Conservation (phyloP, 83 land plant species). For the Thuja plicata region DNA sequence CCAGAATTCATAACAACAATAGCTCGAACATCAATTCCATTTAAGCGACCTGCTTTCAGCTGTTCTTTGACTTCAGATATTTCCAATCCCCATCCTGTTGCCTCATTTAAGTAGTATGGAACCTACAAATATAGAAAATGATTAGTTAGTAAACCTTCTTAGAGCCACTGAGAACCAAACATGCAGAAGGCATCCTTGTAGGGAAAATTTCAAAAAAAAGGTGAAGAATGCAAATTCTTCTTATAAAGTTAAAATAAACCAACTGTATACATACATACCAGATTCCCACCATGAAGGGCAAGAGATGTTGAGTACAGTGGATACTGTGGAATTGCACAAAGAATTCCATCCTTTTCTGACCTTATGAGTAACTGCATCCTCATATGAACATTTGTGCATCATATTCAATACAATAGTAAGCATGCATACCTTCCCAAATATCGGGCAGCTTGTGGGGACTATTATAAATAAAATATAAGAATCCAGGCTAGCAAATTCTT, state of each 20-base stretch:
- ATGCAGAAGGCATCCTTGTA: too few species aligned
- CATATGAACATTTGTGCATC: too few species aligned
- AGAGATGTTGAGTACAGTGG: slow-evolving; percentile 98
- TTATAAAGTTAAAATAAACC: too few species aligned
- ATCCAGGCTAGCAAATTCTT: slow-evolving; percentile 1
- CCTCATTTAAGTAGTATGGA: slow-evolving; percentile 94
- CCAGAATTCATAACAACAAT: slow-evolving; percentile 99
- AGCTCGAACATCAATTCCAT: slow-evolving; percentile 84
- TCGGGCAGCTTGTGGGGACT: background rate
- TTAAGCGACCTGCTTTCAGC: slow-evolving; percentile 66
- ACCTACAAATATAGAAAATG: slow-evolving; percentile 49
- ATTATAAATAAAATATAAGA: background rate
- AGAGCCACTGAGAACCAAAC: too few species aligned
- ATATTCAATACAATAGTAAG: too few species aligned
- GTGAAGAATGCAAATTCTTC: too few species aligned
- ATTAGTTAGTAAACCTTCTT: too few species aligned
- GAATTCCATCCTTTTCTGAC: slow-evolving; percentile 90
- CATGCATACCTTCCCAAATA: too few species aligned
- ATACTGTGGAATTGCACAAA: slow-evolving; percentile 98
- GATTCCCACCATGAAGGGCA: slow-evolving; percentile 91
- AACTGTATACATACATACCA: too few species aligned
- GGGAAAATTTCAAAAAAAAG: too few species aligned
- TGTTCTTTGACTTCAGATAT: too few species aligned
- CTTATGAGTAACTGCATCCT: too few species aligned
- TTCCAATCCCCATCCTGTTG: slow-evolving; percentile 92